A percentile compares a stretch with the other conserved stretches of the same genome.
Conservation (phyloP, 495 filamentous ascomycete species). For the Hyphodiscus hymeniophilus region DNA sequence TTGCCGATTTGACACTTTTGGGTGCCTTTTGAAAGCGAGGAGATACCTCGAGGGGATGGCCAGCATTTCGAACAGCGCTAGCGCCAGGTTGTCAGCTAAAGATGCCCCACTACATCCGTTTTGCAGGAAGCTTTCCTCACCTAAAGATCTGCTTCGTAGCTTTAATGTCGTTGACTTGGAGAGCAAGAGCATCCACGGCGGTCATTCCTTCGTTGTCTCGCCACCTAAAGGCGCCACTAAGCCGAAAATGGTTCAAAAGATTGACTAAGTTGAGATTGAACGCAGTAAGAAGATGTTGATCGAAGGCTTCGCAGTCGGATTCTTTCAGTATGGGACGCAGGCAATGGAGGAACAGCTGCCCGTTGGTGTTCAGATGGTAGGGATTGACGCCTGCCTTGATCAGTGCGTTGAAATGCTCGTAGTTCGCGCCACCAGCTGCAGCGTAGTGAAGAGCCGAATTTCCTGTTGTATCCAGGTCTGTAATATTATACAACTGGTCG, state of each 20-base stretch:
- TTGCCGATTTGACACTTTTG: neutral
- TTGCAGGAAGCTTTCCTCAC: no score
- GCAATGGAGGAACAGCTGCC: constrained; percentile 9
- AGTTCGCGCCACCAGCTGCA: constrained; percentile 6
- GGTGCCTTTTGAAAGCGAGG: neutral
- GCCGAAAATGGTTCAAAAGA: neutral
- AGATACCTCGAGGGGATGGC: neutral
- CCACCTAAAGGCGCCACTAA: neutral
- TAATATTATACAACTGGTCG: neutral
- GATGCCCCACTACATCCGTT: no score
- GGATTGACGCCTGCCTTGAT: constrained; percentile 6
- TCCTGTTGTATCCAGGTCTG: constrained; percentile 1
- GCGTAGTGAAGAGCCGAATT: constrained; percentile 10
- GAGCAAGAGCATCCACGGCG: constrained; percentile 1
- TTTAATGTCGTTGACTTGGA: neutral
- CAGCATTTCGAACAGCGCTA: constrained; percentile 2
- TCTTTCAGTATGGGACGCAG: constrained; percentile 2
- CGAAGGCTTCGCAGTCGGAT: neutral
- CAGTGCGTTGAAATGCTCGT: neutral
- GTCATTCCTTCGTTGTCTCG: constrained; percentile 7
- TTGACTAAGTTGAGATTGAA: constrained; percentile 1
- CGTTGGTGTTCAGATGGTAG: constrained; percentile 3
- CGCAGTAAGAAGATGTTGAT: neutral
- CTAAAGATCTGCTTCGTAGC: neutral
- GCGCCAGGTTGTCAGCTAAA: neutral